phyloP scores from a whole-genome alignment of 2,329 filamentous ascomycete genomes.

The Exophiala sp. region DNA sequence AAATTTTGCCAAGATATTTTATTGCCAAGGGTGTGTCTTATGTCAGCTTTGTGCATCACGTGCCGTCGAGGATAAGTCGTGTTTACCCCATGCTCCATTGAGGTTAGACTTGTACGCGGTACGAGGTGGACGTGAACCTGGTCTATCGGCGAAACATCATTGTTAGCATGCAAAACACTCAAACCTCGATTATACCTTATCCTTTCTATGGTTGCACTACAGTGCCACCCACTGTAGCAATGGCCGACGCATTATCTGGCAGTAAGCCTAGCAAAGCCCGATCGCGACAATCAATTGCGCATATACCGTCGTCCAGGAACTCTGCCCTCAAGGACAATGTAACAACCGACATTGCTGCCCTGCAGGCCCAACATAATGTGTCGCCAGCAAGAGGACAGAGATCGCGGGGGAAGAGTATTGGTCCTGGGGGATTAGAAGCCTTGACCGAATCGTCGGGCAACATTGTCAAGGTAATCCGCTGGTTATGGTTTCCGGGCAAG shows the following conservation, averaged over 20 bases:
- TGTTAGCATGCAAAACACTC: constrained; percentile 8
- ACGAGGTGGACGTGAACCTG: constrained; percentile 15
- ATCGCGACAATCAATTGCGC: constrained; percentile 69
- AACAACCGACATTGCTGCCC: constrained; percentile 61
- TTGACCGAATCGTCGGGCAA: constrained; percentile 73
- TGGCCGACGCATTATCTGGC: constrained; percentile 16
- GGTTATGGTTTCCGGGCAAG: constrained; percentile 7
- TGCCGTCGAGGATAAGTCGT: constrained; percentile 7
- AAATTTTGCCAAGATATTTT: constrained; percentile 29
- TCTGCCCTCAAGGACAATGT: constrained; percentile 68
- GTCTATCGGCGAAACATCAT: constrained; percentile 14
- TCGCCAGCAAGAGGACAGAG: constrained; percentile 55
- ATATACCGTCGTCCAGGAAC: constrained; percentile 52
- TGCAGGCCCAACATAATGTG: constrained; percentile 29
- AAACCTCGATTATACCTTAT: neutral
- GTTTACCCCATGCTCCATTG: constrained; percentile 12
- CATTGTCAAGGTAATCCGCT: constrained; percentile 65
- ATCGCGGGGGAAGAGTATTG: constrained; percentile 91
- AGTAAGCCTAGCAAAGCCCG: constrained; percentile 18
- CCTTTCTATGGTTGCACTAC: neutral
- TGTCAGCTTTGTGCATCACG: constrained; percentile 9
- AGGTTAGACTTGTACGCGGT: neutral
- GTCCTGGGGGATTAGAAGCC: constrained; percentile 82
- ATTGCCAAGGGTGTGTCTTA: constrained; percentile 3
- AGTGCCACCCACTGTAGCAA: constrained; percentile 4